Evolutionary conservation across 306 rosid species (phyloP), one percentile per base, ranked within the genome.

Genomic region (Quercus alba): DNA sequence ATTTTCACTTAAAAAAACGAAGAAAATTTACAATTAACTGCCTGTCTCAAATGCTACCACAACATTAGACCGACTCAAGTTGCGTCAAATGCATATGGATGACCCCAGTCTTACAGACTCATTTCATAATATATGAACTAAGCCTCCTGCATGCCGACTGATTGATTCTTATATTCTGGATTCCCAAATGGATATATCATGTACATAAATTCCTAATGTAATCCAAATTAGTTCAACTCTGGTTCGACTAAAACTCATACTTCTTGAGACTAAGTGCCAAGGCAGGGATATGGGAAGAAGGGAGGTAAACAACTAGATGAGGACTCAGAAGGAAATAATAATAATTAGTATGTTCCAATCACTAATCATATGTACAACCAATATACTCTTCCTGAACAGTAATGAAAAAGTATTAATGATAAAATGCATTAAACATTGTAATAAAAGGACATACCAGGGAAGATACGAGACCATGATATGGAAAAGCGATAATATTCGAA

Each of bases 391-490:
- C 55, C 59, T 58, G 3, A n/a, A 26, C 10, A 56, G 61, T 19
- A 70, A 41, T 15, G 70, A 63, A 12, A 14, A 63, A 28, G n/a
- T 14, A 13, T 63, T 63, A 31, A 63, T n/a, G 7, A 33, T 2
- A 68, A 80, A 75, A 26, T 30, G 35, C 46, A 56, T 57, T 77
- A 71, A 55, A 74, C 68, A 69, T 57, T 25, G 26, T 69, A 49
- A 49, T 26, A 55, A 28, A 25, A 77, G 80, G 78, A 81, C 89
- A 61, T 90, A 94, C 97, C 98, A 30, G 97, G 97, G 81, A 89
- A 94, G 81, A 93, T 87, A 23, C 97, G 97, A 66, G 99, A 93
- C 99, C 99, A 94, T 56, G 97, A 93, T 77, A 92, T 89, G 63
- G 99, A 94, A 87, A 94, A 92, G 83, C 99, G 91, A 72, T 94